Evolutionary conservation across 257 asterid species (phyloP).

Genomic region (Forsythia suspensa): DNA sequence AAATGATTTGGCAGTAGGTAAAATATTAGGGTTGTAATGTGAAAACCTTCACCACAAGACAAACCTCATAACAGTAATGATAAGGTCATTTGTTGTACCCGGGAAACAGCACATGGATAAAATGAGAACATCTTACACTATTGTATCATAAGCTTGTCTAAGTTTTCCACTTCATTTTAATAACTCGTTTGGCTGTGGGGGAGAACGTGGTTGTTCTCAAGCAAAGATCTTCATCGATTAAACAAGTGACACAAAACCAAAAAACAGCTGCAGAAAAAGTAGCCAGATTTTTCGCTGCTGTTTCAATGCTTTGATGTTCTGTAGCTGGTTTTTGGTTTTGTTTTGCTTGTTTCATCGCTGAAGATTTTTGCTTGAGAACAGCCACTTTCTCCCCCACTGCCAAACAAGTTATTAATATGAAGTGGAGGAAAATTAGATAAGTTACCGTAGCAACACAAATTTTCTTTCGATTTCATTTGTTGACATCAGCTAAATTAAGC

Average conservation of each 20-base stretch:
- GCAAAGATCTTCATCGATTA: neutral
- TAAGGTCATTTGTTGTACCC: neutral
- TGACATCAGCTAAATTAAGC: neutral
- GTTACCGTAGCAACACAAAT: neutral
- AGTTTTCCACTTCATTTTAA: neutral
- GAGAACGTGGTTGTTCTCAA: neutral
- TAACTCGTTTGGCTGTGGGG: constrained; percentile 3
- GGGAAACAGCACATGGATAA: neutral
- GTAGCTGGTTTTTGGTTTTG: neutral
- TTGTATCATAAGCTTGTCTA: neutral
- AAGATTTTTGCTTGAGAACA: neutral
- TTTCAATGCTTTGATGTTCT: too few species aligned
- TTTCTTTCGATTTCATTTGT: neutral
- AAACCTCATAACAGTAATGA: neutral
- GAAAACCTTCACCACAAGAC: neutral
- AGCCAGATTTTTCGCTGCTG: too few species aligned
- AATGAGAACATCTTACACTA: neutral
- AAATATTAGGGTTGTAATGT: neutral
- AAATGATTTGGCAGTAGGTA: too few species aligned
- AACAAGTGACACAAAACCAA: neutral
- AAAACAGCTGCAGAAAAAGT: neutral
- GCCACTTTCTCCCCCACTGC: neutral
- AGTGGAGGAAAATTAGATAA: neutral
- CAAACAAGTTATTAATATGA: neutral
- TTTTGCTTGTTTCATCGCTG: neutral